Base-by-base conservation (phyloP, 805 yeast species). In the Limtongia smithiae region DNA sequence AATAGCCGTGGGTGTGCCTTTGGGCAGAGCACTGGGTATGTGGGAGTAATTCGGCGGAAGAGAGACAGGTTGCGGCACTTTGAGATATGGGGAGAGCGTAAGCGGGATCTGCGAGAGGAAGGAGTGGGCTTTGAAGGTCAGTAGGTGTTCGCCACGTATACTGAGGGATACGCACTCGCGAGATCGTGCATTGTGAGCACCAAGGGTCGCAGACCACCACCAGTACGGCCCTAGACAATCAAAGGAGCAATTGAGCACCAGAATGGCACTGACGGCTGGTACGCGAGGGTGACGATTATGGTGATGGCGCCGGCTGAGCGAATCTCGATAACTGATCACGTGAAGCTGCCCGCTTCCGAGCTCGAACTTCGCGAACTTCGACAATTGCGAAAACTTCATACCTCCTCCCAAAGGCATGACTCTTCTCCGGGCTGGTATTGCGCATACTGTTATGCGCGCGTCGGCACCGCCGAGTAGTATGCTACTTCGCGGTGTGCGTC, bases 61-160 rank as follows among this genome's bases (percentile, higher is more conserved):
- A 5, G 78, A 72, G 12, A 80, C 72, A 0, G 83, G 76, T 50
- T 71, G 75, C 15, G 85, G 83, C 0, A 81, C 77, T 47, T 71
- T 74, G 53, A 66, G 72, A 22, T 67, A 66, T 3, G 81, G 83
- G 48, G 80, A 77, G 33, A 74, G 68, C 14, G 78, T 73, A 34
- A 80, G 69, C 0, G 85, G 84, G 0, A 80, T 74, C 52, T 79
- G 80, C 31, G 74, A 68, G 4, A 79, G 67, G 12, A 75, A 52
- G 0, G 77, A 71, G 53, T 78, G 79, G 22, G 74, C 79, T 75
- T 24, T 9, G 4, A 18, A 30, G 30, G 15, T 32, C 12, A 5
- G 14, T n/a, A n/a, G n/a, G n/a, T 1, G 35, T 21, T n/a, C 33
- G 33, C 21, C 11, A n/a, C 20, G 27, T 17, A 33, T 9, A 27